Evolutionary conservation across 208 protist species (phyloP).

Genomic region (Wallacemonas sp.): DNA sequence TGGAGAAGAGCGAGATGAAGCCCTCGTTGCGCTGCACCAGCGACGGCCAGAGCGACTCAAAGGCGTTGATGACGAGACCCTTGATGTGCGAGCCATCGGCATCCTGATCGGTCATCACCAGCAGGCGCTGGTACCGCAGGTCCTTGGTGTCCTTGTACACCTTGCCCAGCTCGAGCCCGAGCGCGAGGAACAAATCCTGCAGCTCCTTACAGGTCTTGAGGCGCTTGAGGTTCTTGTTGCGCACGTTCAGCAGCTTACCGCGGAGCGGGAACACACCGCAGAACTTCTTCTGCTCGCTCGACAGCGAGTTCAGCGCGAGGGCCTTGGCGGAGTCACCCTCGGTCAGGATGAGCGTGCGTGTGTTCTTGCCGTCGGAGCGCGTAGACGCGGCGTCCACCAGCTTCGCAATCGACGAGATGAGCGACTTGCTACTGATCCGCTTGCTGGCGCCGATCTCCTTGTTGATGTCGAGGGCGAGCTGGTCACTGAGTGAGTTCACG

Average conservation of each 20-base stretch:
- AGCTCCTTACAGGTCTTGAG: conserved; percentile 95
- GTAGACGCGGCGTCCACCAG: conserved; percentile 93
- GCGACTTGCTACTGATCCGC: conserved; percentile 70
- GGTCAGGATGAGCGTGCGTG: conserved; percentile 98
- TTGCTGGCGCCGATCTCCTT: conserved; percentile 77
- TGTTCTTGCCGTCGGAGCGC: conserved; percentile 65
- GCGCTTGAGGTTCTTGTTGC: conserved; percentile 92
- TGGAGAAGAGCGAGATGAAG: conserved; percentile 97
- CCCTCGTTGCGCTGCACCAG: conserved; percentile 92
- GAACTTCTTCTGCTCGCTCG: conserved; percentile 94
- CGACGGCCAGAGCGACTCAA: conserved; percentile 98
- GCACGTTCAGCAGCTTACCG: conserved; percentile 98
- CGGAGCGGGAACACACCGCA: conserved; percentile 98
- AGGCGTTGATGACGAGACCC: conserved; percentile 99
- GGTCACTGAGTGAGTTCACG: conserved; percentile 66
- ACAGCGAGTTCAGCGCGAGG: conserved; percentile 96
- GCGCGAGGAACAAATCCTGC: conserved; percentile 84
- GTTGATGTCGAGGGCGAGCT: conserved; percentile 77
- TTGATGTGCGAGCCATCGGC: conserved; percentile 99
- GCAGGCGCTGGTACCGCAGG: conserved; percentile 99
- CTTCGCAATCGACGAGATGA: conserved; percentile 96
- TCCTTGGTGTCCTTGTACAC: conserved; percentile 66
- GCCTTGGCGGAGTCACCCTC: conserved; percentile 99
- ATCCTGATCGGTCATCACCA: conserved; percentile 99
- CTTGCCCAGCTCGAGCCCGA: conserved; percentile 84